phyloP scores from a whole-genome alignment of 139 green algal species.

The Picochlorum sp. region DNA sequence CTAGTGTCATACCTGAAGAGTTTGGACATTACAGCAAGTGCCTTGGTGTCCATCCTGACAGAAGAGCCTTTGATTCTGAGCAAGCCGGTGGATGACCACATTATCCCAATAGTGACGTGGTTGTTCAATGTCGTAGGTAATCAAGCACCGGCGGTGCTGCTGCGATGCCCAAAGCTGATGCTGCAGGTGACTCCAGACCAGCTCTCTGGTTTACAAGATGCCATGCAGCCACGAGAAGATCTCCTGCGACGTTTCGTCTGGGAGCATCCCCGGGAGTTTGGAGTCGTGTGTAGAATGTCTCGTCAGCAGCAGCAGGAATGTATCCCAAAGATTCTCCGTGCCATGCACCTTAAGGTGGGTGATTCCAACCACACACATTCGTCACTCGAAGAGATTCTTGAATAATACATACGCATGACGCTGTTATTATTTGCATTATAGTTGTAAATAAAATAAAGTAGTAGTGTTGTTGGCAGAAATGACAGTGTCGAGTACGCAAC shows the following conservation, averaged over 20 bases:
- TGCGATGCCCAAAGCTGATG: constrained; percentile 5
- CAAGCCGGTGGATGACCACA: neutral
- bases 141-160: neutral
- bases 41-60: neutral
- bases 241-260: neutral
- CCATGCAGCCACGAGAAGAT: neutral
- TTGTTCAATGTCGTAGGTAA: neutral
- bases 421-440: too few relatives aligned
- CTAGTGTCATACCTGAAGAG: constrained; percentile 9
- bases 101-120: constrained; percentile 1
- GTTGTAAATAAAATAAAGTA: too few relatives aligned
- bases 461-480: too few relatives aligned
- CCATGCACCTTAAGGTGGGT: too few relatives aligned
- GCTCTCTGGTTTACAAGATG: neutral
- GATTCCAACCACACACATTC: too few relatives aligned
- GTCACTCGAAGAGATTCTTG: too few relatives aligned
- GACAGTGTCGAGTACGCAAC: too few relatives aligned
- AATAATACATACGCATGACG: too few relatives aligned
- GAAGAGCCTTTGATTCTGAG: neutral
- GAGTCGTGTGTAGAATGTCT: too few relatives aligned
- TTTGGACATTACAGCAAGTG: neutral
- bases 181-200: neutral
- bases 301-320: too few relatives aligned
- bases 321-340: too few relatives aligned
- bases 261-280: too few relatives aligned